A percentile compares a stretch with the other conserved stretches of the same genome.
phyloP scores from a whole-genome alignment of 1,284 basidiomycete genomes.

The Apiotrichum gamsii region DNA sequence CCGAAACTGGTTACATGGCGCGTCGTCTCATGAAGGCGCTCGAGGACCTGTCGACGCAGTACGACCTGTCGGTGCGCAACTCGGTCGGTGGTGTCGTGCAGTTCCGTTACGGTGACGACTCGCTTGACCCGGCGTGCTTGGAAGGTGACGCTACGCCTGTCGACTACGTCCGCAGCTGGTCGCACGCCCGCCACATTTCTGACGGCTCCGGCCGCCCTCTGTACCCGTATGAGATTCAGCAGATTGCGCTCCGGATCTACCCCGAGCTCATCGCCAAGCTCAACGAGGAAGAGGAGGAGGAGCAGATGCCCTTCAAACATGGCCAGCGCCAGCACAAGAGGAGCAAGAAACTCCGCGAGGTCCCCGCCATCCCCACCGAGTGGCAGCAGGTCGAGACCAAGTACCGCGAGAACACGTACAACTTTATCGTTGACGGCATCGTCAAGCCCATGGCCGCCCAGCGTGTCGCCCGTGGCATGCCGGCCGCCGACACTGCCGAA shows the following conservation, averaged over 20 bases:
- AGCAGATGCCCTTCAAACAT: slow-evolving; percentile 4
- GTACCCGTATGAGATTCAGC: slow-evolving; percentile 79
- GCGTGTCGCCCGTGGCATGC: slow-evolving; percentile 74
- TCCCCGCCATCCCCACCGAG: slow-evolving; percentile 29
- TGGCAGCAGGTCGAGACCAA: slow-evolving; percentile 59
- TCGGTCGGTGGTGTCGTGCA: slow-evolving; percentile 96
- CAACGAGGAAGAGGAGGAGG: slow-evolving; percentile 4
- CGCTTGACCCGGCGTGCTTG: slow-evolving; percentile 89
- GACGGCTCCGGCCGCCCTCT: slow-evolving; percentile 59
- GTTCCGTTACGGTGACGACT: slow-evolving; percentile 96
- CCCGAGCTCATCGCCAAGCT: slow-evolving; percentile 21
- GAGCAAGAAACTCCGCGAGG: background rate
- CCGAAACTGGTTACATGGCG: slow-evolving; percentile 99
- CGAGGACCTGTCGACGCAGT: slow-evolving; percentile 94
- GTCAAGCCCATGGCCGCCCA: slow-evolving; percentile 63
- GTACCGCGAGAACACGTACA: slow-evolving; percentile 69
- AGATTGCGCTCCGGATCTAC: slow-evolving; percentile 59
- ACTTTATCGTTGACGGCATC: slow-evolving; percentile 67
- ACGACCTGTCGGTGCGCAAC: slow-evolving; percentile 95
- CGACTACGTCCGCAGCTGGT: slow-evolving; percentile 81
- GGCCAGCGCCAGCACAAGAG: slow-evolving; percentile 9
- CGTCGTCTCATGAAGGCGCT: slow-evolving; percentile 97
- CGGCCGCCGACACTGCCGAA: slow-evolving; percentile 58
- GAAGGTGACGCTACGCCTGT: slow-evolving; percentile 92
- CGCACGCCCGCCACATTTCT: slow-evolving; percentile 68